These are phyloP conservation scores for Phytomonas sp. DNA, from an alignment of 208 protist genomes.

Conservation along the genomic window DNA sequence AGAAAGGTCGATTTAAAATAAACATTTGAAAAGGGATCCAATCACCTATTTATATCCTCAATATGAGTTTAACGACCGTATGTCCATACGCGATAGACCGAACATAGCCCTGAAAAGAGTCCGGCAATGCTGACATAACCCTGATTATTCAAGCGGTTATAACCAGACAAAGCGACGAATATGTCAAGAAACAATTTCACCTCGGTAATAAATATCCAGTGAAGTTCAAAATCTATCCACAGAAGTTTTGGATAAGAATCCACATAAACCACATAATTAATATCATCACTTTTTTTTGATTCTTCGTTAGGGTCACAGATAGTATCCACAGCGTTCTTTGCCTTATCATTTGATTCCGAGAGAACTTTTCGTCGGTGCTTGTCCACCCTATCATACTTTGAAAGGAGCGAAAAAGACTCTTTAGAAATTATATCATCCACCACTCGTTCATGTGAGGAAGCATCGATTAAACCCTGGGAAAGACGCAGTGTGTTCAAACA, in stretches of 20 bases:
- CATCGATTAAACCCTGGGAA: conserved; percentile 76
- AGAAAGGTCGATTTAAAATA: conserved; percentile 6
- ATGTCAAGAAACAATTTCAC: conserved; percentile 82
- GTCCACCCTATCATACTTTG: conserved; percentile 78
- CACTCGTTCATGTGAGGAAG: conserved; percentile 28
- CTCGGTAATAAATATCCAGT: conserved; percentile 87
- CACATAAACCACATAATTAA: conserved; percentile 62
- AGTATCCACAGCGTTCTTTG: conserved; percentile 19
- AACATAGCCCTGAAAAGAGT: conserved; percentile 77
- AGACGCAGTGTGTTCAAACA: conserved; percentile 83
- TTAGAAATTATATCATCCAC: conserved; percentile 58
- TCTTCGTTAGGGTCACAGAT: conserved; percentile 15
- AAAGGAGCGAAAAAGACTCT: conserved; percentile 79
- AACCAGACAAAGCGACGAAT: conserved; percentile 68
- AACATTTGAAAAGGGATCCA: neutral
- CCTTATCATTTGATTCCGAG: conserved; percentile 19
- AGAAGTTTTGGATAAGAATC: conserved; percentile 73
- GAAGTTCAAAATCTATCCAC: conserved; percentile 86
- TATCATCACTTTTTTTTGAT: conserved; percentile 14
- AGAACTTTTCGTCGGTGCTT: conserved; percentile 66
- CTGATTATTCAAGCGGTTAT: conserved; percentile 55
- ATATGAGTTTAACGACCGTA: conserved; percentile 61
- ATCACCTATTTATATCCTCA: neutral
- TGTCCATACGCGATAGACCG: conserved; percentile 87
- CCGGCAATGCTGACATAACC: conserved; percentile 66